phyloP scores from a whole-genome alignment of 257 asterid species.

The Ilex aquifolium region DNA sequence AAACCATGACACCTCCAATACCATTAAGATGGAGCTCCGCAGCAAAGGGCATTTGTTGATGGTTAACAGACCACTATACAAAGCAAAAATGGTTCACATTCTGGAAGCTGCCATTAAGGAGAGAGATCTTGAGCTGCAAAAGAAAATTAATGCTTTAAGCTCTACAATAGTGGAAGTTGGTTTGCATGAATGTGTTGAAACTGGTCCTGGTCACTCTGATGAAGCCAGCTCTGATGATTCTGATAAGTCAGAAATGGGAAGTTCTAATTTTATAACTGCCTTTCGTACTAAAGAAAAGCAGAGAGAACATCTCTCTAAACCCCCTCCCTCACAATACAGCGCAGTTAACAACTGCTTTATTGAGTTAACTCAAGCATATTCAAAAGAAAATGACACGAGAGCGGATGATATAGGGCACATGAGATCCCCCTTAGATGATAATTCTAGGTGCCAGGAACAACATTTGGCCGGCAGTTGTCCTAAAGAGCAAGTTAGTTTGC shows the following conservation, averaged over 20 bases:
- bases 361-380: constrained; percentile 22
- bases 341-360: constrained; percentile 14
- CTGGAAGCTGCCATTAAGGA: constrained; percentile 51
- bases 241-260: constrained; percentile 44
- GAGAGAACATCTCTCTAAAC: constrained; percentile 11
- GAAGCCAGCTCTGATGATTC: constrained; percentile 59
- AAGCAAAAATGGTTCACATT: constrained; percentile 65
- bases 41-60: constrained; percentile 57
- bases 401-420: constrained; percentile 12
- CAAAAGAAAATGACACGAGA: constrained; percentile 23
- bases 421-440: background rate
- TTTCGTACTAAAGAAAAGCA: constrained; percentile 14
- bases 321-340: constrained; percentile 13
- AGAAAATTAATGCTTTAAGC: constrained; percentile 13
- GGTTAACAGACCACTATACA: constrained; percentile 74
- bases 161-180: constrained; percentile 28
- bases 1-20: constrained; percentile 56
- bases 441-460: constrained; percentile 8
- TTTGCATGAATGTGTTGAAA: constrained; percentile 49
- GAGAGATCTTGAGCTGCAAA: constrained; percentile 25
- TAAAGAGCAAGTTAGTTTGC: constrained; percentile 19
- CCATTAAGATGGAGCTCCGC: constrained; percentile 65
- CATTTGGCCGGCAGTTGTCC: constrained; percentile 2
- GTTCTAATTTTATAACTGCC: constrained; percentile 11
- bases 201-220: constrained; percentile 43